Conservation (phyloP, 2,329 filamentous ascomycete genomes). For the Sporothrix dimorphospora region DNA sequence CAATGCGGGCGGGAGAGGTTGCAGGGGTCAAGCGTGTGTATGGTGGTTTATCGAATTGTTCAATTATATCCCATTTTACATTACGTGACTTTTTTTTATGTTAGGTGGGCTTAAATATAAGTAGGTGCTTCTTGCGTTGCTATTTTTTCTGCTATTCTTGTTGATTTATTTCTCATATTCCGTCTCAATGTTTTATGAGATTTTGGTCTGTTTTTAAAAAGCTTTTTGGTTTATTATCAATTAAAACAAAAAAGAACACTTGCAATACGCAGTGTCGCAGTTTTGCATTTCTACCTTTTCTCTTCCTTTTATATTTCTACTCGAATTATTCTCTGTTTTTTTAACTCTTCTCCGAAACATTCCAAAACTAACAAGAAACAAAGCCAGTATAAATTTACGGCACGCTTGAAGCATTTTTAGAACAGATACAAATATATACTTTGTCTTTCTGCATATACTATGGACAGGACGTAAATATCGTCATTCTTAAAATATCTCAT, state of each 20-base stretch:
- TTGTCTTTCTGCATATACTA: slow-evolving; percentile 1
- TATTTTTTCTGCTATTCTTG: neutral
- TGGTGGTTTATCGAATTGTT: no score
- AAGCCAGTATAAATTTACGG: neutral
- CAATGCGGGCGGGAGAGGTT: no score
- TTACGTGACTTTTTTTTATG: no score
- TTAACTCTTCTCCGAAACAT: neutral
- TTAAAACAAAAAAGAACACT: neutral
- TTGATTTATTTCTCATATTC: neutral
- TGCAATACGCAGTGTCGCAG: neutral
- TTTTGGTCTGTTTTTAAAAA: neutral
- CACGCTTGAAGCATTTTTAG: neutral
- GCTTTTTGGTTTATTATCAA: neutral
- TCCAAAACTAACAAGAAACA: neutral
- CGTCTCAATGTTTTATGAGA: neutral
- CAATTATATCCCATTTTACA: no score
- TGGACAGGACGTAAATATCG: neutral
- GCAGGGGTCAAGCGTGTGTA: no score
- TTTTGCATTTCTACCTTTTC: neutral
- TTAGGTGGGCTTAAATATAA: no score
- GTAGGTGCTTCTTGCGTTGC: no score
- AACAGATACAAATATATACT: neutral
- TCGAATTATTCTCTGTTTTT: neutral
- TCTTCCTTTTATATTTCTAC: no score
- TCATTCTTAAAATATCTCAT: neutral